Conservation (phyloP, 257 asterid genomes). For the Solanum appendiculatum region DNA sequence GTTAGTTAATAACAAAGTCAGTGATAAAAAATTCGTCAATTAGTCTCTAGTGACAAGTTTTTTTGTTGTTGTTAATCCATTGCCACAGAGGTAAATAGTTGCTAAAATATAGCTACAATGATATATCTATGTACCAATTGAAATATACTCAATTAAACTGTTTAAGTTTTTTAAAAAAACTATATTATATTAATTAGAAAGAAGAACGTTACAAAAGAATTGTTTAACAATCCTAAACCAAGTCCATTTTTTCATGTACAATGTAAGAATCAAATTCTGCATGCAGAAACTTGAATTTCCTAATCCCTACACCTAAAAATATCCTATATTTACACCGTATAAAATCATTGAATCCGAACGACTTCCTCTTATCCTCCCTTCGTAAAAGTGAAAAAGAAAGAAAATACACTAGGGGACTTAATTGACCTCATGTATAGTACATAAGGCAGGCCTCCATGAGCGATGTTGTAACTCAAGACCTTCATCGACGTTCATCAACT, state of each 20-base stretch:
- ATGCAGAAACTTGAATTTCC: background rate
- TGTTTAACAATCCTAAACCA: background rate
- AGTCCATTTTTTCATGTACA: background rate
- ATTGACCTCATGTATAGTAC: conserved; percentile 31
- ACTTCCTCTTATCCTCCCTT: too few species aligned
- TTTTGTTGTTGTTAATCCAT: background rate
- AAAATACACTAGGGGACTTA: background rate
- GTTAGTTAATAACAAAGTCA: background rate
- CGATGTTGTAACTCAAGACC: background rate
- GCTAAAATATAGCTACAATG: too few species aligned
- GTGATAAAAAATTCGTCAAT: background rate
- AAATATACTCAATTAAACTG: too few species aligned
- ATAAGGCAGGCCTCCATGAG: conserved; percentile 41
- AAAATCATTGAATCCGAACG: background rate
- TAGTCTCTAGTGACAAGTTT: background rate
- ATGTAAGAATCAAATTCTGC: background rate
- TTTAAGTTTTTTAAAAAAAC: too few species aligned
- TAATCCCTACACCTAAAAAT: background rate
- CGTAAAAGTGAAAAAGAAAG: background rate
- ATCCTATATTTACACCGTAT: background rate
- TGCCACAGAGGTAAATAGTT: background rate
- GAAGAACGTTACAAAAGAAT: background rate
- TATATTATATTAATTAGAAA: background rate
- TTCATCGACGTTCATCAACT: conserved; percentile 17
- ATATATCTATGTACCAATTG: background rate